Evolutionary conservation across 108 stramenopile species (phyloP).

Genomic region (Cyclostephanos tholiformis): DNA sequence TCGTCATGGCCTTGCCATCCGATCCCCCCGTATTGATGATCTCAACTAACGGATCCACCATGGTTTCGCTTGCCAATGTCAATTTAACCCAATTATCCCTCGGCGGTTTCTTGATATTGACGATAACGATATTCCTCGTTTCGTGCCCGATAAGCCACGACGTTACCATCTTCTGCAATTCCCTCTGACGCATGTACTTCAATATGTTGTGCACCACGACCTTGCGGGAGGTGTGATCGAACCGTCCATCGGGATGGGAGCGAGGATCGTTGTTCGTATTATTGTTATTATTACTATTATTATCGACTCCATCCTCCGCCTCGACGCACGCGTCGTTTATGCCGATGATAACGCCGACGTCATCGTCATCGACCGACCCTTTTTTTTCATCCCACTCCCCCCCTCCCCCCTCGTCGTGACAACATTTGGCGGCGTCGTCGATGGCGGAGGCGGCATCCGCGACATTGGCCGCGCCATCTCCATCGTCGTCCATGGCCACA

Average conservation of each 20-base stretch:
- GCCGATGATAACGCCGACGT: too few relatives aligned
- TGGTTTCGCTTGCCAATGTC: conserved; percentile 47
- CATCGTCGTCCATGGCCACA: too few relatives aligned
- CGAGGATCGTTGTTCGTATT: too few relatives aligned
- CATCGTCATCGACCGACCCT: too few relatives aligned
- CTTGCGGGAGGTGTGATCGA: conserved; percentile 60
- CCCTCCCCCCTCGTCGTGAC: too few relatives aligned
- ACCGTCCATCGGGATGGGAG: background rate
- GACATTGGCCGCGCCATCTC: too few relatives aligned
- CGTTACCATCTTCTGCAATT: conserved; percentile 50
- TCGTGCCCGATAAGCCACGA: conserved; percentile 46
- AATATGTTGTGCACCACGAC: conserved; percentile 71
- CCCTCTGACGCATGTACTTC: conserved; percentile 59
- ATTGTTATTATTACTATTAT: too few relatives aligned
- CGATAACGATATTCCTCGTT: conserved; percentile 37
- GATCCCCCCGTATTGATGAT: conserved; percentile 46
- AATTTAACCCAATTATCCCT: conserved; percentile 61
- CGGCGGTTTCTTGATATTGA: conserved; percentile 58
- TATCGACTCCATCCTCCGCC: too few relatives aligned
- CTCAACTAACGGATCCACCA: conserved; percentile 60
- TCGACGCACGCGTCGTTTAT: too few relatives aligned
- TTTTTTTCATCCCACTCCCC: too few relatives aligned
- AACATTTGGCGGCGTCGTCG: too few relatives aligned
- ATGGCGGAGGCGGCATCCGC: too few relatives aligned
- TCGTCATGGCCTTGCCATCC: conserved; percentile 36